A percentile compares a stretch with the other conserved stretches of the same genome.
These are phyloP conservation scores for Fusarium subglutinans DNA, from an alignment of 2,329 filamentous ascomycete species.

Conservation along the genomic window DNA sequence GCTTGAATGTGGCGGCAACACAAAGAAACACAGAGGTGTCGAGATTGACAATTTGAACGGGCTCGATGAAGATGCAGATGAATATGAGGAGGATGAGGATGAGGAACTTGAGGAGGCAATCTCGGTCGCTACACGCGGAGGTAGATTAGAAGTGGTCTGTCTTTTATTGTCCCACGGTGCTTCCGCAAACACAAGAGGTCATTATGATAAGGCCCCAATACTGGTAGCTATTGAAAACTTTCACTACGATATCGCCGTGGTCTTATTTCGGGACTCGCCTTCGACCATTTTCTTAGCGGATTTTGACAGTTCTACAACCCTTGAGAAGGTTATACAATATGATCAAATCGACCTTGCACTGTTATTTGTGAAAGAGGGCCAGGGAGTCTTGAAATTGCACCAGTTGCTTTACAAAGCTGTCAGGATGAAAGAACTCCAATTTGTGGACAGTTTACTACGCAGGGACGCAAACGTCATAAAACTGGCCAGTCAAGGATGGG, in stretches of 20 bases:
- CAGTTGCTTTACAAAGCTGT: not conserved
- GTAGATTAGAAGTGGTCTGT: fast-evolving
- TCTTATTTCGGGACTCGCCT: not conserved
- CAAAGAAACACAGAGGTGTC: not conserved
- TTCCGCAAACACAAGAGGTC: not conserved
- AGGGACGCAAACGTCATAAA: fast-evolving
- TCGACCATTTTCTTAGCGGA: fast-evolving
- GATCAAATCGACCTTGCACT: not conserved
- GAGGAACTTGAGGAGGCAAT: not conserved
- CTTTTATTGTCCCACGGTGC: not conserved
- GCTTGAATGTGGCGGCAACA: not conserved
- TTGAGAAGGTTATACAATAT: not conserved
- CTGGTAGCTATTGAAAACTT: fast-evolving
- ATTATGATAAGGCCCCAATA: fast-evolving
- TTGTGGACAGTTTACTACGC: fast-evolving
- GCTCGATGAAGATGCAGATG: not conserved
- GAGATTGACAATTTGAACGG: not conserved
- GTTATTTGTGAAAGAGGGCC: not conserved
- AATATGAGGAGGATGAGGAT: not conserved
- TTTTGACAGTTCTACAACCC: fast-evolving
- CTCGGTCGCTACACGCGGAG: not conserved
- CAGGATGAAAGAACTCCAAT: fast-evolving
- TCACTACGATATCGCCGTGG: fast-evolving
- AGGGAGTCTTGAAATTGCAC: not conserved
- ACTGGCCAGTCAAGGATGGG: not conserved